phyloP scores from a whole-genome alignment of 2,329 filamentous ascomycete genomes.

The Neurospora sp. region DNA sequence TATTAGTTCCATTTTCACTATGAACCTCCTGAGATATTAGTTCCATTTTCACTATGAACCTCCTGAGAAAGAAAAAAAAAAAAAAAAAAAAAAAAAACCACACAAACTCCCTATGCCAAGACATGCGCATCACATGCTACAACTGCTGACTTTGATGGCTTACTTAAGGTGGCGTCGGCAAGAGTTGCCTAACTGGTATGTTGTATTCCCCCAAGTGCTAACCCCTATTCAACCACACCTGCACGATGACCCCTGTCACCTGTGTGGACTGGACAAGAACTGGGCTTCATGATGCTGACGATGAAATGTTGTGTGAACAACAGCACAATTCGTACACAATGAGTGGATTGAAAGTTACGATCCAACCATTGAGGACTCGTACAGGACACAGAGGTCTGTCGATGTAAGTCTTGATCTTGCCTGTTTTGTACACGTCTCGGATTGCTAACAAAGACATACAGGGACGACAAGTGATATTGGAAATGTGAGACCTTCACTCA shows the following conservation, averaged over 20 bases:
- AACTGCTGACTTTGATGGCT: constrained; percentile 22
- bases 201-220: constrained; percentile 7
- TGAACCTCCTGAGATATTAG: background rate
- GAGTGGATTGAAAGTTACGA: constrained; percentile 88
- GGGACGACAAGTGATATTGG: constrained; percentile 80
- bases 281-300: constrained; percentile 8
- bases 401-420: constrained; percentile 54
- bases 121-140: constrained; percentile 14
- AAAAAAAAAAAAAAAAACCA: background rate
- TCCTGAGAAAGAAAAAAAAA: too few species aligned
- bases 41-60: too few species aligned
- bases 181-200: constrained; percentile 83
- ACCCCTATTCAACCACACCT: constrained; percentile 8
- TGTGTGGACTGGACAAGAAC: background rate
- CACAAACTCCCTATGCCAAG: constrained; percentile 11
- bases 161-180: constrained; percentile 69
- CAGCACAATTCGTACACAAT: constrained; percentile 88
- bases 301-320: constrained; percentile 12
- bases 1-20: constrained; percentile 2
- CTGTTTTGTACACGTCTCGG: background rate
- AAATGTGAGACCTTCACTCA: constrained; percentile 57
- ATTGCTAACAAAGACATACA: constrained; percentile 30
- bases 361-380: constrained; percentile 70
- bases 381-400: constrained; percentile 66
- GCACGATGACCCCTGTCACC: constrained; percentile 2